A percentile compares a stretch with the other conserved stretches of the same genome.
Conservation (phyloP, 1,139 yeast genomes). For the Meyerozyma athensensis region DNA sequence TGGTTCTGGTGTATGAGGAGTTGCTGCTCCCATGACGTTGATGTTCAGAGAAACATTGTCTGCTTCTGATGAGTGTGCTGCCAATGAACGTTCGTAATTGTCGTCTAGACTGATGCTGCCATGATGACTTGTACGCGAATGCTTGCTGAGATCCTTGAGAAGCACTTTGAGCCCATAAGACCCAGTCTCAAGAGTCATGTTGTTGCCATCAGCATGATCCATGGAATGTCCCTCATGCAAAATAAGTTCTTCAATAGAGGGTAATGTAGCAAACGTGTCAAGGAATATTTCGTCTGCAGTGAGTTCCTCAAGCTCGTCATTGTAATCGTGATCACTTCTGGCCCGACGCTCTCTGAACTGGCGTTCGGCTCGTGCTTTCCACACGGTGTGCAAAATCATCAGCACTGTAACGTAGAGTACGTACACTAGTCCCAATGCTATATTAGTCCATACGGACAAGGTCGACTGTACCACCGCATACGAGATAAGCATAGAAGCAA, state of each 20-base stretch:
- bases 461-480: conserved; percentile 40
- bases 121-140: conserved; percentile 15
- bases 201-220: conserved; percentile 31
- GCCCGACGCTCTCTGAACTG: conserved; percentile 25
- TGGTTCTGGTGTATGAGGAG: too few relatives aligned
- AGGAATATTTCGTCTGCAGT: conserved; percentile 18
- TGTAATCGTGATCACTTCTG: conserved; percentile 20
- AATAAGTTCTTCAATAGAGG: conserved; percentile 29
- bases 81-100: conserved; percentile 14
- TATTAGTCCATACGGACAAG: conserved; percentile 42
- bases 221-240: conserved; percentile 33
- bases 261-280: conserved; percentile 24
- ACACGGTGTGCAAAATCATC: conserved; percentile 25
- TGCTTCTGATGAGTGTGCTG: conserved; percentile 10
- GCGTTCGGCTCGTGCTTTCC: conserved; percentile 17
- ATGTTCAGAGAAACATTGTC: background rate
- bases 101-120: conserved; percentile 9
- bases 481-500: conserved; percentile 40
- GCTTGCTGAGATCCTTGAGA: conserved; percentile 29
- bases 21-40: too few relatives aligned
- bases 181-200: conserved; percentile 18
- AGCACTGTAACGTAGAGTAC: conserved; percentile 48
- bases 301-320: conserved; percentile 7
- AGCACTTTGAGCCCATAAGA: conserved; percentile 33
- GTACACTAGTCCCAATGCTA: conserved; percentile 47